These are phyloP conservation scores for Acanthamoeba sp. DNA, from an alignment of 208 protist genomes.

Conservation along the genomic window DNA sequence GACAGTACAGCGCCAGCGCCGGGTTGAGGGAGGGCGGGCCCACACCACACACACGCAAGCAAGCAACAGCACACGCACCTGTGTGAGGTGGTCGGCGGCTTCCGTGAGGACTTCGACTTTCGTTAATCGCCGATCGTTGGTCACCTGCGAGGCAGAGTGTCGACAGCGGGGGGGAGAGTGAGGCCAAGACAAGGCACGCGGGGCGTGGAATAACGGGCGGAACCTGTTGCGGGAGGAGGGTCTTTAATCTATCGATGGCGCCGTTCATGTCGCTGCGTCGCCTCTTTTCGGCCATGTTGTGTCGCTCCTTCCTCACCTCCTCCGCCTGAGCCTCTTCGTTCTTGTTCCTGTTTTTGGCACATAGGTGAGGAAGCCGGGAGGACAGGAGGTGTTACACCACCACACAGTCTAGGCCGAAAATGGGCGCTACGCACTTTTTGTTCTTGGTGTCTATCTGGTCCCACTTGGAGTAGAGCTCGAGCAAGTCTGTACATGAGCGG, in stretches of 20 bases:
- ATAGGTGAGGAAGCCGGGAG: neutral
- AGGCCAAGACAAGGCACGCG: neutral
- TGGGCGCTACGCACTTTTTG: neutral
- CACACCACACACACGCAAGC: too few species aligned
- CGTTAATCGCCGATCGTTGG: slow-evolving; percentile 69
- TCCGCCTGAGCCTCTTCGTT: slow-evolving; percentile 45
- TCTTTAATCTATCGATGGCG: slow-evolving; percentile 54
- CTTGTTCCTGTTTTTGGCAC: neutral
- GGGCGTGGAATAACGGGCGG: neutral
- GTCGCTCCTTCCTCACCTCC: slow-evolving; percentile 64
- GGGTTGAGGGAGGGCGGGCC: too few species aligned
- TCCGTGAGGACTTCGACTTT: slow-evolving; percentile 65
- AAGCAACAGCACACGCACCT: too few species aligned
- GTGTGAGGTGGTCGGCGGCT: slow-evolving; percentile 59
- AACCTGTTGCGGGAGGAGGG: slow-evolving; percentile 58
- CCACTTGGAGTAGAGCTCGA: slow-evolving; percentile 71
- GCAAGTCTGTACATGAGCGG: neutral
- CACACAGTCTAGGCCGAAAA: neutral
- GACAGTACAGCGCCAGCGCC: too few species aligned
- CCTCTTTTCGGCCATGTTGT: slow-evolving; percentile 71
- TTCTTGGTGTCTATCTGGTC: slow-evolving; percentile 44
- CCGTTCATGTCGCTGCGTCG: slow-evolving; percentile 70
- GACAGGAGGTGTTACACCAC: neutral
- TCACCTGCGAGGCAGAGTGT: neutral
- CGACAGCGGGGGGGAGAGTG: neutral